Evolutionary conservation across 768 basidiomycete genomes (phyloP).

Genomic region (Hebeloma cylindrosporum): DNA sequence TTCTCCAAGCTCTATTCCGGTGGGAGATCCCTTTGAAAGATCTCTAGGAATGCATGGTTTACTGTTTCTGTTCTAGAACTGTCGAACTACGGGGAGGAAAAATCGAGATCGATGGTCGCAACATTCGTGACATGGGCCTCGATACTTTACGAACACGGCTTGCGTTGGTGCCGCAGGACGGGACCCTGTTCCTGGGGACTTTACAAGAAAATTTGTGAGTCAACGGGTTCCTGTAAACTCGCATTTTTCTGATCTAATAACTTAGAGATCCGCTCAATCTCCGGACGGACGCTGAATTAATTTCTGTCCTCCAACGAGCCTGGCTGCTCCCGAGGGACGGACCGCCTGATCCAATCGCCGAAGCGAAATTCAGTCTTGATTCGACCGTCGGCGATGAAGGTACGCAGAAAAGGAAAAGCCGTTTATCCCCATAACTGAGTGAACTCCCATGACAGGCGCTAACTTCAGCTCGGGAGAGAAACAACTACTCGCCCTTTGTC

Average conservation of each 20-base stretch:
- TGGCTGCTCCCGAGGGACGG: slow-evolving; percentile 59
- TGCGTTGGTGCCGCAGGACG: slow-evolving; percentile 69
- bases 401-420: background rate
- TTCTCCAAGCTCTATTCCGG: slow-evolving; percentile 59
- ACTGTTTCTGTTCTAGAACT: slow-evolving; percentile 35
- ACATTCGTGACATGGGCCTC: slow-evolving; percentile 55
- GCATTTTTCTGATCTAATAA: background rate
- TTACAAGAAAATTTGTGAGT: slow-evolving; percentile 43
- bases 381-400: slow-evolving; percentile 62
- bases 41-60: background rate
- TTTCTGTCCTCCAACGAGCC: slow-evolving; percentile 59
- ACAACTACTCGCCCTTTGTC: slow-evolving; percentile 60
- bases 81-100: slow-evolving; percentile 59
- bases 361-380: slow-evolving; percentile 68
- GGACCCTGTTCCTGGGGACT: slow-evolving; percentile 47
- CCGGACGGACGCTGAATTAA: slow-evolving; percentile 59
- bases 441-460: slow-evolving; percentile 55
- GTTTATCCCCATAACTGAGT: slow-evolving; percentile 35
- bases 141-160: slow-evolving; percentile 52
- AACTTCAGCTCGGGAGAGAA: slow-evolving; percentile 69
- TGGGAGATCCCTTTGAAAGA: slow-evolving; percentile 18
- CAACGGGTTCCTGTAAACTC: background rate
- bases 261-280: slow-evolving; percentile 53
- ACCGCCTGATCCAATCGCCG: slow-evolving; percentile 40
- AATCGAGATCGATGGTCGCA: slow-evolving; percentile 57